These are phyloP conservation scores for Xylariales sp. DNA, from an alignment of 2,329 filamentous ascomycete species.

Conservation along the genomic window DNA sequence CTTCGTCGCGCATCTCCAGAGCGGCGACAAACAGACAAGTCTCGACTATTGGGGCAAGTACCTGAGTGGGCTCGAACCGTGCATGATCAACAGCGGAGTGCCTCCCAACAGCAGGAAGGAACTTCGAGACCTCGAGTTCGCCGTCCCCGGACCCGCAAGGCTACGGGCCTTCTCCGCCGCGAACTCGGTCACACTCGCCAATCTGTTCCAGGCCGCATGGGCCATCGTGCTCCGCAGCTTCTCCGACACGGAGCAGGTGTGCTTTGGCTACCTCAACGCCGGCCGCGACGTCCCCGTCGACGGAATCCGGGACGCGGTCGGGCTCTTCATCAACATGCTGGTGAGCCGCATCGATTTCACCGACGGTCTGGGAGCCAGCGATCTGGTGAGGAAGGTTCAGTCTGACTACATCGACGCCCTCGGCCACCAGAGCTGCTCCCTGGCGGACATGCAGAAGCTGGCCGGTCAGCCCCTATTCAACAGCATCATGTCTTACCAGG, in stretches of 20 bases:
- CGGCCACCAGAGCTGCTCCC: slow-evolving; percentile 44
- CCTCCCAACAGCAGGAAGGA: neutral
- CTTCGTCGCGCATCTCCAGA: neutral
- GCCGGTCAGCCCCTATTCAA: slow-evolving; percentile 7
- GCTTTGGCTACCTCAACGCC: slow-evolving; percentile 3
- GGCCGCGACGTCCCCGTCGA: slow-evolving; percentile 3
- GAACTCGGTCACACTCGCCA: slow-evolving; percentile 3
- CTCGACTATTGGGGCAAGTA: slow-evolving; percentile 5
- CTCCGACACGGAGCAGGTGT: slow-evolving; percentile 2
- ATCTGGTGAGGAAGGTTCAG: slow-evolving; percentile 39
- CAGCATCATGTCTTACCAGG: slow-evolving; percentile 10
- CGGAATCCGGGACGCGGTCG: slow-evolving; percentile 1
- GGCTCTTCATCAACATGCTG: slow-evolving; percentile 5
- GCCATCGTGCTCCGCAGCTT: neutral
- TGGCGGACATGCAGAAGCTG: slow-evolving; percentile 38
- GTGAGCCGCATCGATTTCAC: slow-evolving; percentile 36
- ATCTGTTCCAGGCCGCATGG: slow-evolving; percentile 6
- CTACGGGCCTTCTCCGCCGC: slow-evolving; percentile 15
- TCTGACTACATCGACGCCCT: slow-evolving; percentile 40
- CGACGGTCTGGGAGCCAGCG: slow-evolving; percentile 27
- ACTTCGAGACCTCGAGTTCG: slow-evolving; percentile 15
- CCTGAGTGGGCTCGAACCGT: slow-evolving; percentile 5
- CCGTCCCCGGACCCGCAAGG: slow-evolving; percentile 7
- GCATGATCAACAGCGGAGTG: slow-evolving; percentile 1
- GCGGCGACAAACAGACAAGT: neutral